These are phyloP conservation scores for Sporothrix dimorphospora DNA, from an alignment of 2,329 filamentous ascomycete genomes.

Conservation along the genomic window DNA sequence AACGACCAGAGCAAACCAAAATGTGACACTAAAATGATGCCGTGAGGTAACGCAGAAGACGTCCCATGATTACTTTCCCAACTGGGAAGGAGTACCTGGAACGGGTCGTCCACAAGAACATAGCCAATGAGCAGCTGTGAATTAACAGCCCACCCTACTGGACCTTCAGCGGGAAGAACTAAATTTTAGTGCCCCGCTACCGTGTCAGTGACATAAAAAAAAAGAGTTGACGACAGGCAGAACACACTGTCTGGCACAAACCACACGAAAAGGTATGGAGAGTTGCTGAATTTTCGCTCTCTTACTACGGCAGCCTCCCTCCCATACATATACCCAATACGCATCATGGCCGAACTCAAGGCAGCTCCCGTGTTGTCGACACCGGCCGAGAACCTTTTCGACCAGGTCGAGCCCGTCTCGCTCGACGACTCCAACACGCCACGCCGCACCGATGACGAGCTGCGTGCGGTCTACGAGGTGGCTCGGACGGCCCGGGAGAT, in stretches of 20 bases:
- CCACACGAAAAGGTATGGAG: conserved; percentile 10
- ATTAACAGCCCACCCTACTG: conserved; percentile 21
- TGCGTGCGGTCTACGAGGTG: conserved; percentile 82
- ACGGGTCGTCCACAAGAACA: not conserved
- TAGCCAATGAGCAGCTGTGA: conserved; percentile 23
- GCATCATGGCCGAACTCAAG: conserved; percentile 53
- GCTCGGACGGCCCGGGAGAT: conserved; percentile 78
- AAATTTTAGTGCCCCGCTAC: conserved; percentile 28
- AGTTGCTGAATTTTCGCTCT: conserved; percentile 4
- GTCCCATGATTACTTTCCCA: conserved; percentile 14
- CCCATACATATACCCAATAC: not conserved
- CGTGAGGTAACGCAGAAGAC: too few relatives aligned
- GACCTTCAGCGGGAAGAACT: conserved; percentile 11
- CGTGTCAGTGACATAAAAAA: not conserved
- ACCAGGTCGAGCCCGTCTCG: conserved; percentile 50
- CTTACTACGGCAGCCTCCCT: not conserved
- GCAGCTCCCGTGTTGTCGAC: conserved; percentile 65
- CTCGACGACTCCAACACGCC: conserved; percentile 39
- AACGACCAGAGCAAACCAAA: too few relatives aligned
- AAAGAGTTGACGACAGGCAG: conserved; percentile 20
- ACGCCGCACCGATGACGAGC: conserved; percentile 63
- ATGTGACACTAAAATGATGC: too few relatives aligned
- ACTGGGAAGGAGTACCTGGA: conserved; percentile 17
- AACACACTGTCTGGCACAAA: conserved; percentile 28
- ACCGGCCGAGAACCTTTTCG: conserved; percentile 62